Evolutionary conservation across 179 eudicot genomes (phyloP).

Genomic region (Heliamphora pulchella): DNA sequence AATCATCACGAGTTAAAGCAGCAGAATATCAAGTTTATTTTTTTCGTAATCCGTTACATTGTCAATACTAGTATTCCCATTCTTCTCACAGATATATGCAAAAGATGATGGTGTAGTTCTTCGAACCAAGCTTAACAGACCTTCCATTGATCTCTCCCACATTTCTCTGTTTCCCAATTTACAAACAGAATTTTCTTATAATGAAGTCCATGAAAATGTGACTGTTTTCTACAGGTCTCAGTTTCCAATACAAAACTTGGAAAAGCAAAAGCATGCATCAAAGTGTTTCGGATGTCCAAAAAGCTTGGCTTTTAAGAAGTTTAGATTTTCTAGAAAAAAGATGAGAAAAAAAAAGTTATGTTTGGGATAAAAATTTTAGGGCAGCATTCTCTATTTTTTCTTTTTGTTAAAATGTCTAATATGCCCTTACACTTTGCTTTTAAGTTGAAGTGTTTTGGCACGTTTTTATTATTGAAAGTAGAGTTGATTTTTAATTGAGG

Average conservation of each 20-base stretch:
- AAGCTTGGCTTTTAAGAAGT: too few relatives aligned
- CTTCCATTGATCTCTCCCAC: slow-evolving; percentile 99
- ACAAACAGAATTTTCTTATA: slow-evolving; percentile 12
- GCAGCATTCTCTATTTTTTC: too few relatives aligned
- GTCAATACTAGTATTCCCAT: slow-evolving; percentile 46
- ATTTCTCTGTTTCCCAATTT: slow-evolving; percentile 58
- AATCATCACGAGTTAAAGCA: slow-evolving; percentile 13
- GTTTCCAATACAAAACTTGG: background rate
- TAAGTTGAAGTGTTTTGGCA: too few relatives aligned
- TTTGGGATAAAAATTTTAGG: too few relatives aligned
- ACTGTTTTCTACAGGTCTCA: background rate
- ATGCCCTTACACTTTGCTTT: too few relatives aligned
- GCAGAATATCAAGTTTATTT: background rate
- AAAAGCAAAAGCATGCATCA: background rate
- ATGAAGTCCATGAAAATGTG: slow-evolving; percentile 9
- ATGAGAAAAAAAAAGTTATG: too few relatives aligned
- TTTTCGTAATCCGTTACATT: slow-evolving; percentile 43
- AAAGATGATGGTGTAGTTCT: slow-evolving; percentile 82
- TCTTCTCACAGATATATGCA: slow-evolving; percentile 80
- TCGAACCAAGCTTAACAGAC: slow-evolving; percentile 72
- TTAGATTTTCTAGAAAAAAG: too few relatives aligned
- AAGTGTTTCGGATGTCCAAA: too few relatives aligned
- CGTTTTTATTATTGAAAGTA: too few relatives aligned
- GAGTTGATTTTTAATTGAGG: too few relatives aligned
- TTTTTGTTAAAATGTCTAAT: too few relatives aligned